Conservation (phyloP, 2,329 filamentous ascomycete genomes). For the Plectosphaerella sp. region DNA sequence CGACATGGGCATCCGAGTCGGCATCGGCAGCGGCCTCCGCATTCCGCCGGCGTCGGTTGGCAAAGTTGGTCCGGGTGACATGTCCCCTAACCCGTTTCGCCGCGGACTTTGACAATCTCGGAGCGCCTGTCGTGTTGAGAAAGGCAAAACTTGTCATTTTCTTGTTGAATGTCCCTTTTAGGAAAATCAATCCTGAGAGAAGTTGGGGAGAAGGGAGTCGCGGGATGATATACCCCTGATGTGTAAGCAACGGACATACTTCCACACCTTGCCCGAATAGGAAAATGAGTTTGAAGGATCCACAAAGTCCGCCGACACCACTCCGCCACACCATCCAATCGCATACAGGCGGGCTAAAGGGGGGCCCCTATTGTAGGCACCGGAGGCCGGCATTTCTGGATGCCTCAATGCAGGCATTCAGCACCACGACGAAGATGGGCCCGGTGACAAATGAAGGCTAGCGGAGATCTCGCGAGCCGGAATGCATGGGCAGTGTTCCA, state of each 20-base stretch:
- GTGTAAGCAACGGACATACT: not conserved
- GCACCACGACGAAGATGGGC: not conserved
- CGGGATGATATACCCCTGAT: not conserved
- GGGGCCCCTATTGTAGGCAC: not conserved
- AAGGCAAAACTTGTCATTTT: conserved; percentile 9
- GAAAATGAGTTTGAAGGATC: conserved; percentile 3
- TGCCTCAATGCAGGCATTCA: not conserved
- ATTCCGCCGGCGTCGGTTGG: conserved; percentile 9
- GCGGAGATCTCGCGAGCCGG: not conserved
- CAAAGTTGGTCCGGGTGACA: conserved; percentile 14
- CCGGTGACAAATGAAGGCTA: not conserved
- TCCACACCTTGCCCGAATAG: conserved; percentile 1
- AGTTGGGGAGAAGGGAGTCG: not conserved
- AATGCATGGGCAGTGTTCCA: not conserved
- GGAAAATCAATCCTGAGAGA: not conserved
- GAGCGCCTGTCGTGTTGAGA: conserved; percentile 13
- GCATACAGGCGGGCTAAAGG: not conserved
- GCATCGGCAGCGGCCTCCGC: not conserved
- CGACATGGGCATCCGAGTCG: not conserved
- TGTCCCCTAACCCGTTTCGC: conserved; percentile 13
- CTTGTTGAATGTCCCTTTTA: conserved; percentile 7
- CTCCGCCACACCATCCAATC: too few relatives aligned
- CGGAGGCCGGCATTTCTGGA: not conserved
- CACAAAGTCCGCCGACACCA: not conserved
- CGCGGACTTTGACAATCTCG: conserved; percentile 6